phyloP scores from a whole-genome alignment of 345 rosid genomes.

The Sonneratia alba region DNA sequence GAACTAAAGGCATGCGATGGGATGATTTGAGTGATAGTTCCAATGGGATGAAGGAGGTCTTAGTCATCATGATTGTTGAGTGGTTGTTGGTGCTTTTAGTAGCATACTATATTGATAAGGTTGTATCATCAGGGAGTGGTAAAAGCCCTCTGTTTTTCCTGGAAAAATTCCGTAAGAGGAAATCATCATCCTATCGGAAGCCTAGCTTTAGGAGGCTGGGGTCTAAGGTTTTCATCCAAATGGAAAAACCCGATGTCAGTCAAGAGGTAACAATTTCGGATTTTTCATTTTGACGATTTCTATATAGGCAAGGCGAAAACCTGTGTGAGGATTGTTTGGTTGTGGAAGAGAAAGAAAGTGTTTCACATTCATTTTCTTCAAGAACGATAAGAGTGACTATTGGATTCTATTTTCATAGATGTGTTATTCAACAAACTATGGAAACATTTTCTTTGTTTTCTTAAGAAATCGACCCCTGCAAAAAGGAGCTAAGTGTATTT shows the following conservation, averaged over 20 bases:
- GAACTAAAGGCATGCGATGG: conserved; percentile 72
- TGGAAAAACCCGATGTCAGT: conserved; percentile 72
- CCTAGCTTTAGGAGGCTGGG: conserved; percentile 51
- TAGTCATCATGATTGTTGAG: conserved; percentile 54
- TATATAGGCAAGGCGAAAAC: too few relatives aligned
- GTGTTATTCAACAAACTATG: too few relatives aligned
- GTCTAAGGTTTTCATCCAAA: conserved; percentile 45
- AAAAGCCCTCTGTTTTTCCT: conserved; percentile 46
- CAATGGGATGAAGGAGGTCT: conserved; percentile 55
- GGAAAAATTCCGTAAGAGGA: conserved; percentile 28
- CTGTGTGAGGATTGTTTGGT: too few relatives aligned
- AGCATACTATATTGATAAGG: conserved; percentile 68
- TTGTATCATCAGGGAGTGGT: conserved; percentile 37
- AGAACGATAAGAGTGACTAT: too few relatives aligned
- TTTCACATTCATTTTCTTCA: background rate
- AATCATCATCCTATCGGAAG: conserved; percentile 23
- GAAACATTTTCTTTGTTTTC: too few relatives aligned
- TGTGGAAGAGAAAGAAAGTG: too few relatives aligned
- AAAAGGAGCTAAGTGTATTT: too few relatives aligned
- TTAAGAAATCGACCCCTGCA: too few relatives aligned
- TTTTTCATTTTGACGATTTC: too few relatives aligned
- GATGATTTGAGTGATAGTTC: conserved; percentile 37
- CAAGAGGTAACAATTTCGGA: conserved; percentile 49
- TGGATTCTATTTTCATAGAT: too few relatives aligned
- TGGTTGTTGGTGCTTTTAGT: conserved; percentile 53